Percentiles rank a stretch among this genome's conserved stretches.
Conservation (phyloP, 345 rosid genomes). For the Orychophragmus violaceus region DNA sequence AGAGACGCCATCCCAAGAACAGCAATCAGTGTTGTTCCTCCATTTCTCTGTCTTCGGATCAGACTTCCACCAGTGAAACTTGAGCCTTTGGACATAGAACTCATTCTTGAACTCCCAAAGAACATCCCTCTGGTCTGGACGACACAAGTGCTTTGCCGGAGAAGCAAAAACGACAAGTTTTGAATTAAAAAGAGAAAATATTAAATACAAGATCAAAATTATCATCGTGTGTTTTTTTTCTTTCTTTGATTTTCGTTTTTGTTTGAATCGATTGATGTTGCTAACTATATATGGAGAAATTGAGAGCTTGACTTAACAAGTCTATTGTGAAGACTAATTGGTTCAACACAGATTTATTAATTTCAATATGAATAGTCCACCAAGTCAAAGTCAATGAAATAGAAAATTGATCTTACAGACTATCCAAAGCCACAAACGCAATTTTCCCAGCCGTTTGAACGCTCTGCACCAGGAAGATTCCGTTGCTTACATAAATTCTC, state of each 20-base stretch:
- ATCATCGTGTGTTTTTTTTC: neutral
- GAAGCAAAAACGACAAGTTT: neutral
- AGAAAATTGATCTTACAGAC: neutral
- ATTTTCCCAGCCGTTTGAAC: neutral
- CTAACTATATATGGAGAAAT: neutral
- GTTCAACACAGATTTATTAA: neutral
- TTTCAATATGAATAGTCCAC: neutral
- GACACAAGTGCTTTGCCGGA: neutral
- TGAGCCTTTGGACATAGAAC: neutral
- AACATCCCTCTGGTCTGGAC: too few relatives aligned
- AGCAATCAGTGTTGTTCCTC: too few relatives aligned
- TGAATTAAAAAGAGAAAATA: neutral
- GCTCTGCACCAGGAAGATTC: too few relatives aligned
- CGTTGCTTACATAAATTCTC: too few relatives aligned
- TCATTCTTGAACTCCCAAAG: neutral
- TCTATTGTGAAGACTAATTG: neutral
- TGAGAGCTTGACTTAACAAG: neutral
- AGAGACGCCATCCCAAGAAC: constrained; percentile 4
- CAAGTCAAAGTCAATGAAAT: neutral
- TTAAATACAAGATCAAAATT: neutral
- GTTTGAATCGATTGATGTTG: neutral
- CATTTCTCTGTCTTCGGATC: neutral
- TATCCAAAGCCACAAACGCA: neutral
- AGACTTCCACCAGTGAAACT: too few relatives aligned
- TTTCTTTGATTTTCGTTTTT: too few relatives aligned